Evolutionary conservation across 768 basidiomycete species (phyloP), one percentile per base, ranked within the genome.

Genomic region (Chlorophyllum brunneum): DNA sequence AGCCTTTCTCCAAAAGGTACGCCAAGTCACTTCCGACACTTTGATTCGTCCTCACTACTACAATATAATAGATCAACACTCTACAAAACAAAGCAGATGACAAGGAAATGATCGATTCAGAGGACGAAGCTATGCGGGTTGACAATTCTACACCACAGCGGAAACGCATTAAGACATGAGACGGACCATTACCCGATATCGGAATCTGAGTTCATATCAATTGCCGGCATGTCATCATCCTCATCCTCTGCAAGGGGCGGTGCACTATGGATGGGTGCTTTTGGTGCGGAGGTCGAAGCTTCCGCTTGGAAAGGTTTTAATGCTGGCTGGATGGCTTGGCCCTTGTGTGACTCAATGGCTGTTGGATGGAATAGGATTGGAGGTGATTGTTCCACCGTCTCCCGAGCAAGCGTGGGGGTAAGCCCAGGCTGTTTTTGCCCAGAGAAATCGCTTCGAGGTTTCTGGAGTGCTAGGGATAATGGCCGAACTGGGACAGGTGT

Each of bases 181-280:
- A 16, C 18, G 22, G 23, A 5, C 9, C 13, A 20, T 54, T 62
- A 71, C 29, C 78, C 79, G 27, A 70, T 70, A 36, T 92, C 91
- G 3, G 88, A 87, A 65, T 92, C 90, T 1, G 90, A 92, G 34
- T 77, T 82, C 72, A 90, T 70, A 63, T 92, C 79, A 31, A 94
- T 91, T 9, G 73, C 61, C 2, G 91, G 91, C 73, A 94, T 83
- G 40, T 81, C 80, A 55, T 85, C 84, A 56, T 88, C 85, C n/a
- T 78, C 77, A 11, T 88, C 85, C 3, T 82, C 74, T 27, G 31
- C 30, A 5, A 34, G 5, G 13, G 41, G 41, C 16, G 31, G 31
- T 29, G 20, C n/a, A 9, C 15, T 42, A 16, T 34, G 37, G 9
- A 27, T 16, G 13, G 51, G 26, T 16, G 11, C 7, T 23, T 39